These are phyloP conservation scores for Cocos nucifera DNA, from an alignment of 176 grass and related monocot species.

Conservation along the genomic window DNA sequence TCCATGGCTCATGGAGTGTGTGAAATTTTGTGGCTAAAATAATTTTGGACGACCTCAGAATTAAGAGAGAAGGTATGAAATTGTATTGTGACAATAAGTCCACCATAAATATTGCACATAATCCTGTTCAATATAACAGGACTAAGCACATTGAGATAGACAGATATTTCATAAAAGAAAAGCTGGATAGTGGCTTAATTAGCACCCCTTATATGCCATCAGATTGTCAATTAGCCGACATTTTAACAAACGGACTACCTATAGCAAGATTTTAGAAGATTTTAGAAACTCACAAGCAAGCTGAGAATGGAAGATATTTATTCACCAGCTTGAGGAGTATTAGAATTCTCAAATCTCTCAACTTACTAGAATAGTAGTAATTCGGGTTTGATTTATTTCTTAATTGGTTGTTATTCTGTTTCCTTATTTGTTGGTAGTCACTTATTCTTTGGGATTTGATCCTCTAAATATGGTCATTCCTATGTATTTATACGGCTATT, in stretches of 20 bases:
- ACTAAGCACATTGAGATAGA: slow-evolving; percentile 6
- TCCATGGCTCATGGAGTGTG: background rate
- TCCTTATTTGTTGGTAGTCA: too few species aligned
- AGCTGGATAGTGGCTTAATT: background rate
- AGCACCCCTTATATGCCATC: background rate
- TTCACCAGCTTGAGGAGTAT: background rate
- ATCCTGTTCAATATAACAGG: background rate
- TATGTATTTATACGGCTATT: too few species aligned
- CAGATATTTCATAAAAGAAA: slow-evolving; percentile 9
- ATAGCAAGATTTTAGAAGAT: too few species aligned
- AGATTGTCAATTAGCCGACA: background rate
- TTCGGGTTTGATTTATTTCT: too few species aligned
- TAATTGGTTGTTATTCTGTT: too few species aligned
- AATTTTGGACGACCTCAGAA: background rate
- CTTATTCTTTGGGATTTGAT: too few species aligned
- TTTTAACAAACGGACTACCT: slow-evolving; percentile 1
- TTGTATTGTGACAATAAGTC: slow-evolving; percentile 4
- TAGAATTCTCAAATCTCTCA: too few species aligned
- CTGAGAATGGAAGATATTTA: background rate
- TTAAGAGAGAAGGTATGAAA: background rate
- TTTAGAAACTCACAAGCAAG: background rate
- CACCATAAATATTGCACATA: background rate
- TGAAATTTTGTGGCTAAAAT: slow-evolving; percentile 14
- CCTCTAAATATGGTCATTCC: too few species aligned
- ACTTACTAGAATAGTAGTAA: too few species aligned